Evolutionary conservation across 1,284 basidiomycete species (phyloP), one percentile per base, ranked within the genome.

Genomic region (Coniferiporia weirii): DNA sequence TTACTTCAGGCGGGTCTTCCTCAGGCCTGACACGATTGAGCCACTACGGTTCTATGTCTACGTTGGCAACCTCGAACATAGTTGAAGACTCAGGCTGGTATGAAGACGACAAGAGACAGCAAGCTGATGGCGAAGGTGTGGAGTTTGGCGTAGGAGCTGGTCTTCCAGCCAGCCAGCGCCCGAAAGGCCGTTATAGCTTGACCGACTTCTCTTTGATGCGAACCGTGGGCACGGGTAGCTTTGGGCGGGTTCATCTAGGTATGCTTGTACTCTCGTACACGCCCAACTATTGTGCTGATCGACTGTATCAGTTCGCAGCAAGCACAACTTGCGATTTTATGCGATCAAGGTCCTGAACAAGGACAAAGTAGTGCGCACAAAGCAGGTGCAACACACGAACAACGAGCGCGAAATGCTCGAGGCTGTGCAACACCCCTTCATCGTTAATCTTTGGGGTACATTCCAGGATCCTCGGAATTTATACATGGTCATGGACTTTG

Each of bases 401-500:
- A 96, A 94, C 65, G 96, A 99, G 75, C 87, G 94, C 66, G 83
- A 84, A 62, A 94, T 99, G 79, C 83, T 99, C 48, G 85, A 90
- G 59, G 82, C 85, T 32, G 92, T 97, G 0, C 87, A 95, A 55
- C 95, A 98, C 72, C 92, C 95, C 1, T 99, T 99, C 75, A 90
- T 99, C 64, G 88, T 99, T 76, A 99, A 98, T 69, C 83, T 99
- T 4, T 99, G 96, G 96, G 97, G 96, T 27, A 91, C 93, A 0
- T 99, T 99, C 75, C 93, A 97, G 67, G 96, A 98, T 68, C 76
- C 85, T 9, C 81, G 91, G 49, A 98, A 98, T 70, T 77, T 99
- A 12, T 99, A 97, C 79, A 98, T 99, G 95, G 95, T 99, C 60
- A 98, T 99, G 96, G 97, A 99, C 75, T 99, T 98, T 71, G 96